phyloP scores from a whole-genome alignment of 306 rosid species.

The Cyclanthera cordifolia region DNA sequence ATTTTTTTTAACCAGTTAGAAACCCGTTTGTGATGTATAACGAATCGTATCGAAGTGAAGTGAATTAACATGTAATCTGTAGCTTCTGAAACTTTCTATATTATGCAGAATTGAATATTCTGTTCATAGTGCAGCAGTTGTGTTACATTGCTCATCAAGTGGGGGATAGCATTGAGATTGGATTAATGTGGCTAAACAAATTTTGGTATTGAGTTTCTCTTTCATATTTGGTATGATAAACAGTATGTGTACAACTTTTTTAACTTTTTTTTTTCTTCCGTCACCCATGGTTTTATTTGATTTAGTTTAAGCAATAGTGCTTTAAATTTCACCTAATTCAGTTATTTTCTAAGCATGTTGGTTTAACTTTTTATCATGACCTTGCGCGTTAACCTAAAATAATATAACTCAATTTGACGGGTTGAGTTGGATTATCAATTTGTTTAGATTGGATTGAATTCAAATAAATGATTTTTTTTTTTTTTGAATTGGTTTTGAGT shows the following conservation, averaged over 20 bases:
- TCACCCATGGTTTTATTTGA: too few species aligned
- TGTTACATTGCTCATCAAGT: slow-evolving; percentile 13
- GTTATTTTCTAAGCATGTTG: too few species aligned
- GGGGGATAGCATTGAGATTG: neutral
- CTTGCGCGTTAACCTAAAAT: too few species aligned
- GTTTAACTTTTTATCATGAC: too few species aligned
- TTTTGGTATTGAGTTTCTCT: slow-evolving; percentile 2
- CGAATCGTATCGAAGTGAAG: neutral
- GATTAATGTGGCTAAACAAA: neutral
- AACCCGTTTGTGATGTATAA: slow-evolving; percentile 3
- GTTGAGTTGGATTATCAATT: too few species aligned
- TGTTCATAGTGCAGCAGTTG: slow-evolving; percentile 13
- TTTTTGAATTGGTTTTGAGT: too few species aligned
- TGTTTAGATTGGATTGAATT: too few species aligned
- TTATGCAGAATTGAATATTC: slow-evolving; percentile 4
- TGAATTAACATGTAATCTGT: slow-evolving; percentile 8
- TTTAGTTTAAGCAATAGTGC: too few species aligned
- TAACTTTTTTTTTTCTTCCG: neutral
- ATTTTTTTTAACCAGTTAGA: neutral
- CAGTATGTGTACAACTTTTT: neutral
- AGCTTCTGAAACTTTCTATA: neutral
- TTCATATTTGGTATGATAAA: neutral
- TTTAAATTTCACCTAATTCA: too few species aligned
- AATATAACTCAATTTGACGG: too few species aligned
- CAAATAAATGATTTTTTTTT: too few species aligned